A percentile compares a stretch with the other conserved stretches of the same genome.
phyloP scores from a whole-genome alignment of 108 stramenopile species.

The Nannochloropsis salina region DNA sequence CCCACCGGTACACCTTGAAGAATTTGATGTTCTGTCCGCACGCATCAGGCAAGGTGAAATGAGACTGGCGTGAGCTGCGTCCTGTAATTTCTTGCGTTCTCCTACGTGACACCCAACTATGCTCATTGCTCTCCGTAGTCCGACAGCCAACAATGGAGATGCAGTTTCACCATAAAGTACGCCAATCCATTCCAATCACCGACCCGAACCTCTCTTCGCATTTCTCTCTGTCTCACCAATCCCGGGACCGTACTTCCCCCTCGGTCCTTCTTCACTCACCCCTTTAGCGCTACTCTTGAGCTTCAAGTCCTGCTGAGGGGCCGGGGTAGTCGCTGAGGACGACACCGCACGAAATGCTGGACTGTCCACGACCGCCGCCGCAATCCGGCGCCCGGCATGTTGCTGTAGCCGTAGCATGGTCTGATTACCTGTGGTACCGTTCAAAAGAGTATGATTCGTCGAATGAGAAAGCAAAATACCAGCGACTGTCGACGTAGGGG shows the following conservation, averaged over 20 bases:
- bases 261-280: neutral
- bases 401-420: neutral
- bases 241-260: too few relatives aligned
- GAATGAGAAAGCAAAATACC: neutral
- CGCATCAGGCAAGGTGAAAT: too few relatives aligned
- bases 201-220: neutral
- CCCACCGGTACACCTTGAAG: constrained; percentile 97
- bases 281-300: neutral
- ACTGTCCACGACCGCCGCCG: neutral
- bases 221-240: neutral
- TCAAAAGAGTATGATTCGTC: neutral
- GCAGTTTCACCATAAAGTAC: neutral
- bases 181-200: neutral
- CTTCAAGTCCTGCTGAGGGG: constrained; percentile 19
- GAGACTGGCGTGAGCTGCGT: too few relatives aligned
- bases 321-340: neutral
- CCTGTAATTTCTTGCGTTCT: too few relatives aligned
- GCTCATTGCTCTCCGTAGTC: too few relatives aligned
- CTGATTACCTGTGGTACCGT: neutral
- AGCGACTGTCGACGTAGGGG: too few relatives aligned
- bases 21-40: constrained; percentile 69
- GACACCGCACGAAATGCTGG: neutral
- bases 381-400: neutral
- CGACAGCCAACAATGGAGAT: too few relatives aligned
- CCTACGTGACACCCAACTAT: too few relatives aligned